Percentiles rank a stretch among this genome's conserved stretches.
Conservation (phyloP, 1,139 yeast genomes). For the Hanseniaspora gamundiae region DNA sequence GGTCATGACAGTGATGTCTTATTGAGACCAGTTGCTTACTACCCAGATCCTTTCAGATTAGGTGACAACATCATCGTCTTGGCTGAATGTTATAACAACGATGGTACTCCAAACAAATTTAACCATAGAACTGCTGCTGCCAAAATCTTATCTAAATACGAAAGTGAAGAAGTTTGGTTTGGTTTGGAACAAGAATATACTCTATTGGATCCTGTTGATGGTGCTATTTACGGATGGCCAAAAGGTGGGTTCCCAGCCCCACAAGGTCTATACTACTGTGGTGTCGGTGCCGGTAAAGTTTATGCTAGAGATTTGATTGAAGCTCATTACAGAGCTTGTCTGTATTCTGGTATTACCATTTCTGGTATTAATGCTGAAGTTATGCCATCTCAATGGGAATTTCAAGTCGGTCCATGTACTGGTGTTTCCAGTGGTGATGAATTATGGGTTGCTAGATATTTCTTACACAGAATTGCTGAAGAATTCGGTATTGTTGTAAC, state of each 20-base stretch:
- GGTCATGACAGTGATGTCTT: slow-evolving; percentile 94
- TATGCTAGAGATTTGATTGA: slow-evolving; percentile 96
- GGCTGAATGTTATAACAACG: slow-evolving; percentile 96
- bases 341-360: slow-evolving; percentile 77
- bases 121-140: slow-evolving; percentile 98
- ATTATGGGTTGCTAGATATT: slow-evolving; percentile 91
- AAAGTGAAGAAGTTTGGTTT: slow-evolving; percentile 81
- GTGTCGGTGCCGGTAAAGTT: slow-evolving; percentile 98
- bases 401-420: slow-evolving; percentile 97
- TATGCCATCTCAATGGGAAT: slow-evolving; percentile 99
- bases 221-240: slow-evolving; percentile 93
- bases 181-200: slow-evolving; percentile 99
- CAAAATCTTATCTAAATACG: slow-evolving; percentile 89
- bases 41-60: slow-evolving; percentile 94
- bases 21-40: slow-evolving; percentile 85
- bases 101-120: slow-evolving; percentile 96
- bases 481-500: slow-evolving; percentile 98
- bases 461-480: slow-evolving; percentile 90
- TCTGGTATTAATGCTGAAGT: slow-evolving; percentile 99
- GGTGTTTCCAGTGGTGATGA: slow-evolving; percentile 97
- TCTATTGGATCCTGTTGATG: slow-evolving; percentile 76
- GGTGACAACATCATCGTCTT: slow-evolving; percentile 94
- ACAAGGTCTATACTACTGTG: slow-evolving; percentile 99
- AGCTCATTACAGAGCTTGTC: slow-evolving; percentile 98
- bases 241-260: slow-evolving; percentile 99